A percentile compares a stretch with the other conserved stretches of the same genome.
phyloP scores from a whole-genome alignment of 1,284 basidiomycete species.

The Rhodotorula mucilaginosa region DNA sequence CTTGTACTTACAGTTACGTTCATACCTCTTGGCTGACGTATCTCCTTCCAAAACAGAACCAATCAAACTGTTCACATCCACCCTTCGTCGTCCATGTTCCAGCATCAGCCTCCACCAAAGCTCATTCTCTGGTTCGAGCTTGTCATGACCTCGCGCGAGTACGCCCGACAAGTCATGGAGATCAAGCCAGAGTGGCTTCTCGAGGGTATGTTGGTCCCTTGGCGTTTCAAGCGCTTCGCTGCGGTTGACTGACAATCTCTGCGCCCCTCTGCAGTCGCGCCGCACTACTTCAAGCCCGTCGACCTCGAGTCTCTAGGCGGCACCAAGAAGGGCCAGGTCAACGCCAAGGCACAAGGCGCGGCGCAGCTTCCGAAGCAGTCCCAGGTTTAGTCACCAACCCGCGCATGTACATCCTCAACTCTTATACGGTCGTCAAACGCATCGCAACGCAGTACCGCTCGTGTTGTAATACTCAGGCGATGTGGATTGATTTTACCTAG shows the following conservation, averaged over 20 bases:
- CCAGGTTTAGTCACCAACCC: background rate
- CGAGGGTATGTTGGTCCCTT: conserved; percentile 62
- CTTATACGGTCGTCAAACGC: background rate
- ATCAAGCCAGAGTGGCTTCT: conserved; percentile 91
- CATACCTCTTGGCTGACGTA: background rate
- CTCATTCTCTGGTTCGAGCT: conserved; percentile 93
- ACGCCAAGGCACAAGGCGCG: conserved; percentile 32
- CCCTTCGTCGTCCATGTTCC: conserved; percentile 91
- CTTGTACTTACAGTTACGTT: background rate
- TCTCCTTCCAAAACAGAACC: conserved; percentile 63
- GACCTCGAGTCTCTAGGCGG: conserved; percentile 67
- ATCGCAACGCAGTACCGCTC: background rate
- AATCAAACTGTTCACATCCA: conserved; percentile 95
- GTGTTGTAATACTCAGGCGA: background rate
- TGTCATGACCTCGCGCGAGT: conserved; percentile 59
- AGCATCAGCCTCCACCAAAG: conserved; percentile 87
- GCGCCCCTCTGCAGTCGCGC: conserved; percentile 62
- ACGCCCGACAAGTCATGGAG: conserved; percentile 86
- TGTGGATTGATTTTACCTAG: too few relatives aligned
- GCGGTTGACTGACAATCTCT: background rate
- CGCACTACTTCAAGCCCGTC: conserved; percentile 86
- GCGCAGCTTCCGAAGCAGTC: conserved; percentile 20
- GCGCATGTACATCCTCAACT: background rate
- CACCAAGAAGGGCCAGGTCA: conserved; percentile 38
- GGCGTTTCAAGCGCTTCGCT: conserved; percentile 1